Conservation (phyloP, 768 basidiomycete species). For the Cytidiella melzeri region DNA sequence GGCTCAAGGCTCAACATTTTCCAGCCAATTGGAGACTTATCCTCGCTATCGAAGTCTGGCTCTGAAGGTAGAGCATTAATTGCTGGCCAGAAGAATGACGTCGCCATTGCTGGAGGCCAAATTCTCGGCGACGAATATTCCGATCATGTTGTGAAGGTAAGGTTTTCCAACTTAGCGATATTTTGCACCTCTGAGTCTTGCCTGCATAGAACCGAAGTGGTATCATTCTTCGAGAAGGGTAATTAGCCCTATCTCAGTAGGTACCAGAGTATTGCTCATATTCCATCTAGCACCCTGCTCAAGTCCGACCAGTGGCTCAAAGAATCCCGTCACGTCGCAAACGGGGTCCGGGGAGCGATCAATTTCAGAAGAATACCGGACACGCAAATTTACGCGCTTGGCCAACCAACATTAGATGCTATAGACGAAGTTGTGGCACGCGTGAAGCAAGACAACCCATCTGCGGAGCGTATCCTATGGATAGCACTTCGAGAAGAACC, state of each 20-base stretch:
- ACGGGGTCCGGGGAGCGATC: slow-evolving; percentile 84
- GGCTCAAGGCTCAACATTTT: slow-evolving; percentile 87
- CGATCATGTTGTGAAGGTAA: slow-evolving; percentile 84
- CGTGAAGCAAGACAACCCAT: slow-evolving; percentile 56
- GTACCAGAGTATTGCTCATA: no score
- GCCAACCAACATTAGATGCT: slow-evolving; percentile 87
- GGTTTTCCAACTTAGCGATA: slow-evolving; percentile 10
- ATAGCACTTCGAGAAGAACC: slow-evolving; percentile 92
- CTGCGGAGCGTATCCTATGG: slow-evolving; percentile 70
- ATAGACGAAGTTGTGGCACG: slow-evolving; percentile 71
- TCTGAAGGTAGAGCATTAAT: slow-evolving; percentile 50
- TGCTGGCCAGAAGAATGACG: slow-evolving; percentile 67
- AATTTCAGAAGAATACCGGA: slow-evolving; percentile 85
- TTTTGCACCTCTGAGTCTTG: background rate
- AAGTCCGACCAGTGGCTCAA: slow-evolving; percentile 92
- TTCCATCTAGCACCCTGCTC: slow-evolving; percentile 56
- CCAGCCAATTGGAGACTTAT: slow-evolving; percentile 84
- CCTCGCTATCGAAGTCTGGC: slow-evolving; percentile 67
- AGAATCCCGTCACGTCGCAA: slow-evolving; percentile 58
- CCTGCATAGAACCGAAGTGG: slow-evolving; percentile 76
- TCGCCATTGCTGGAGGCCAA: slow-evolving; percentile 73
- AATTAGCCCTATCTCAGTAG: slow-evolving; percentile 3
- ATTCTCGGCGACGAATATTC: slow-evolving; percentile 95
- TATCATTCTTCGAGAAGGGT: slow-evolving; percentile 90
- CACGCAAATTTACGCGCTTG: slow-evolving; percentile 84